Evolutionary conservation across 148 eudicot species (phyloP), one percentile per base, ranked within the genome.

Genomic region (Cornus kousa): DNA sequence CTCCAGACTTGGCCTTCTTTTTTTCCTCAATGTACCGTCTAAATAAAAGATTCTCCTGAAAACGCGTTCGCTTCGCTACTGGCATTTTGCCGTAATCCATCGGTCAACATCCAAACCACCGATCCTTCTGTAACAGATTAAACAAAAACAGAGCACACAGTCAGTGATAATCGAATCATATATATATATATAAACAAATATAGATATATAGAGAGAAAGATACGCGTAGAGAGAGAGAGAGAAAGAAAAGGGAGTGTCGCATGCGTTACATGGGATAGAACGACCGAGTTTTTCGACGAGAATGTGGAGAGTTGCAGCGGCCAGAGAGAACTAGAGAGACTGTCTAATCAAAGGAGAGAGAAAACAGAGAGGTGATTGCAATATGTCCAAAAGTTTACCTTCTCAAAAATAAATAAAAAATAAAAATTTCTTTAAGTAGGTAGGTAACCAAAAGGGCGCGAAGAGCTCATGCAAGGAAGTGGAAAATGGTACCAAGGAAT

Each of bases 51-150:
- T 46, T 31, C 1, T 62, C 20, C 62, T 66, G 71, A 16, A 9
- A 53, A 23, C 78, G 59, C 16, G 78, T 67, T 76, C 71, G 64
- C 71, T 10, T 76, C 59, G 22, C 70, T 1, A 74, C 0, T 0
- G 77, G 53, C 7, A 74, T 1, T n/a, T 59, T 57, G 13, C 46
- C 33, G 37, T 74, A 74, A 9, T 65, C 78, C 78, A 75, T 75
- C 35, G 5, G 7, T 57, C 46, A 20, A 37, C 69, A 35, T 55
- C 20, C 10, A 43, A 23, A 39, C 12, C 4, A n/a, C 37, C 59
- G 17, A 28, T 7, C 39, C 12, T 32, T 73, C 65, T 73, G 75
- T 50, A 28, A 3, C 22, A 73, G 39, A 8, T 60, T 28, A 70
- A 28, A 28, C 28, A 28, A 28, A 28, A 72, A 24, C 75, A 73